Evolutionary conservation across 352 stramenopile genomes (phyloP), one percentile per base, ranked within the genome.

Genomic region (Globisporangium emineosum): DNA sequence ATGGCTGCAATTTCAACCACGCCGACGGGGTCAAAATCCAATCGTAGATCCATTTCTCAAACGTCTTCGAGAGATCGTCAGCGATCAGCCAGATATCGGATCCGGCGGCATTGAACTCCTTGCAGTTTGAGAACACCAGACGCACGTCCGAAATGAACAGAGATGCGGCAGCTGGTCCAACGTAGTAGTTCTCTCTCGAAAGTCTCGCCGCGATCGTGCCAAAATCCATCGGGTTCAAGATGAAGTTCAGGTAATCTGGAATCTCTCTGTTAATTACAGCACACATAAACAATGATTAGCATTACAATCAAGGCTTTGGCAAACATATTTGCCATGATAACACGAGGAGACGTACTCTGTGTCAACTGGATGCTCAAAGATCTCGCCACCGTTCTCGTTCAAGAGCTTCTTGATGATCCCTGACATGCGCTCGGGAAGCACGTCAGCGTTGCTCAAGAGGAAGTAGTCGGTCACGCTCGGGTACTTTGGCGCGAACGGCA

Each of bases 1-100:
- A 83, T 21, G 78, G 70, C 15, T 76, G 61, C 8, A 96, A 72
- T 53, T 87, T 86, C n/a, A 94, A 67, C 88, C 86, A 96, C 10
- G 88, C 86, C 0, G 80, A 83, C 2, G 88, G 86, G 32, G 73
- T 81, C 27, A 94, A 62, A 54, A 95, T 64, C 89, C 89, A 97
- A 23, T 96, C 83, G 66, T 94, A 94, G 25, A 93, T 64, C 80
- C 88, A 93, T 57, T 94, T 93, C 50, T 97, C 89, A 62, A 97
- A 96, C 3, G 72, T 81, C 61, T 81, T 79, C 6, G 88, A 62
- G 4, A 97, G 68, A 10, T 79, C 78, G 40, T 94, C 69, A 2
- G 89, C 86, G 64, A 91, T 70, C 27, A 72, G 49, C 79, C 79
- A 93, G 60, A 97, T 97, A 21, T 90, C 86, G 0, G 89, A 97